These are phyloP conservation scores for Paraleonurus japonicus DNA, from an alignment of 257 asterid species.

Conservation along the genomic window DNA sequence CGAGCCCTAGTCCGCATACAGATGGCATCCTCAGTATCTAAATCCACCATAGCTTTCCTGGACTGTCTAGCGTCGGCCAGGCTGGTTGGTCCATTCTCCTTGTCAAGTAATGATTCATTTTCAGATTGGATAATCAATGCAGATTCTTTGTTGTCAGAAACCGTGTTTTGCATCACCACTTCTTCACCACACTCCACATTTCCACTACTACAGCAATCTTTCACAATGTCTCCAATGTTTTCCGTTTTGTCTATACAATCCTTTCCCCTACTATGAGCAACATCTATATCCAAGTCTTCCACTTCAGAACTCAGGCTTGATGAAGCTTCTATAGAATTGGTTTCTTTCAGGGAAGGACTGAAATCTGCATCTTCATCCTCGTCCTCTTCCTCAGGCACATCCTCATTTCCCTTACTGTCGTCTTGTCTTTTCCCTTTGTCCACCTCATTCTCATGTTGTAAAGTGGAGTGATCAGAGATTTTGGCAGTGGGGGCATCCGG, in stretches of 20 bases:
- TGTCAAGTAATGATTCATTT: constrained; percentile 36
- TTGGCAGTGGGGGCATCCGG: constrained; percentile 27
- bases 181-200: constrained; percentile 59
- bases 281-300: constrained; percentile 73
- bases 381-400: constrained; percentile 53
- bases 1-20: constrained; percentile 98
- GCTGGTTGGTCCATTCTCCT: constrained; percentile 36
- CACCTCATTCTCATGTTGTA: constrained; percentile 36
- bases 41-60: constrained; percentile 39
- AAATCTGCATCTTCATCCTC: constrained; percentile 95
- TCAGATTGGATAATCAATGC: constrained; percentile 34
- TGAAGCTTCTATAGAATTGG: constrained; percentile 70
- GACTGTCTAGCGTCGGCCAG: constrained; percentile 30
- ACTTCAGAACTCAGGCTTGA: constrained; percentile 91
- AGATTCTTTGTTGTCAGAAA: constrained; percentile 36
- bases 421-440: constrained; percentile 32
- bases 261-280: constrained; percentile 52
- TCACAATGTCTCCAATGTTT: constrained; percentile 16
- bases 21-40: constrained; percentile 75
- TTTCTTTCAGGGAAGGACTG: constrained; percentile 70
- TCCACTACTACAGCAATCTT: constrained; percentile 38
- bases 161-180: constrained; percentile 41
- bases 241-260: constrained; percentile 28
- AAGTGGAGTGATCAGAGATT: constrained; percentile 22
- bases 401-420: constrained; percentile 30